A percentile compares a stretch with the other conserved stretches of the same genome.
phyloP scores from a whole-genome alignment of 2,329 filamentous ascomycete genomes.

The Pezicula neosporulosa region DNA sequence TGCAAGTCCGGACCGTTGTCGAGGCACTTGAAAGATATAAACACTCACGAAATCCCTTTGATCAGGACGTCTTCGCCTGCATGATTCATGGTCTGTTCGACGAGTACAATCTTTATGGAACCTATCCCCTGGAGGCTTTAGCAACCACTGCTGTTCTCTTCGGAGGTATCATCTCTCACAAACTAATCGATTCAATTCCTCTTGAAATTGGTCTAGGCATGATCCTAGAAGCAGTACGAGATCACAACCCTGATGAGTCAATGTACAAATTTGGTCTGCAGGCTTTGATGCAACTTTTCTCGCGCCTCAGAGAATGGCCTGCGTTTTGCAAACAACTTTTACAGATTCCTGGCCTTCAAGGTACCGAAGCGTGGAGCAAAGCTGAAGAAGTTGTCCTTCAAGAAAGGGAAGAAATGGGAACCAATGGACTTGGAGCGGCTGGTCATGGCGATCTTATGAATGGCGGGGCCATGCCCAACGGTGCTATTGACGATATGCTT shows the following conservation, averaged over 20 bases:
- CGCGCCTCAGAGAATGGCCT: constrained; percentile 88
- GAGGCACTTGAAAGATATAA: constrained; percentile 84
- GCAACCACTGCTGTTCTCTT: constrained; percentile 96
- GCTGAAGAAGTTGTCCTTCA: constrained; percentile 77
- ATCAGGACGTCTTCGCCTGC: constrained; percentile 94
- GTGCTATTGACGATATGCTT: constrained; percentile 61
- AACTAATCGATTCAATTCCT: constrained; percentile 83
- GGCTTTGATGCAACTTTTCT: constrained; percentile 83
- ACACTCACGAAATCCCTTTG: constrained; percentile 73
- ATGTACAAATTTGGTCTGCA: constrained; percentile 99
- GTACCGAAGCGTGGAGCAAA: constrained; percentile 79
- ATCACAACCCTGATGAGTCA: constrained; percentile 75
- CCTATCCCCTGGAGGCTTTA: constrained; percentile 93
- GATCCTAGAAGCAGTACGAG: constrained; percentile 93
- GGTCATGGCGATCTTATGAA: constrained; percentile 32
- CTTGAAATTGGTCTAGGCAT: constrained; percentile 93
- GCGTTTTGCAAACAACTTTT: constrained; percentile 85
- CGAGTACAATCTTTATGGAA: constrained; percentile 91
- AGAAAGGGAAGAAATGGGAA: constrained; percentile 56
- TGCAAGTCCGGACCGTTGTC: constrained; percentile 82
- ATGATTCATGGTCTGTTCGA: constrained; percentile 99
- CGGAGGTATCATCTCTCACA: constrained; percentile 92
- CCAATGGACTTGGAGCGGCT: constrained; percentile 50
- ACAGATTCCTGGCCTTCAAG: constrained; percentile 76
- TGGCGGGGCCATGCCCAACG: constrained; percentile 61